Percentiles rank a stretch among this genome's conserved stretches.
These are phyloP conservation scores for Penicillium fimorum DNA, from an alignment of 495 filamentous ascomycete genomes.

Conservation along the genomic window DNA sequence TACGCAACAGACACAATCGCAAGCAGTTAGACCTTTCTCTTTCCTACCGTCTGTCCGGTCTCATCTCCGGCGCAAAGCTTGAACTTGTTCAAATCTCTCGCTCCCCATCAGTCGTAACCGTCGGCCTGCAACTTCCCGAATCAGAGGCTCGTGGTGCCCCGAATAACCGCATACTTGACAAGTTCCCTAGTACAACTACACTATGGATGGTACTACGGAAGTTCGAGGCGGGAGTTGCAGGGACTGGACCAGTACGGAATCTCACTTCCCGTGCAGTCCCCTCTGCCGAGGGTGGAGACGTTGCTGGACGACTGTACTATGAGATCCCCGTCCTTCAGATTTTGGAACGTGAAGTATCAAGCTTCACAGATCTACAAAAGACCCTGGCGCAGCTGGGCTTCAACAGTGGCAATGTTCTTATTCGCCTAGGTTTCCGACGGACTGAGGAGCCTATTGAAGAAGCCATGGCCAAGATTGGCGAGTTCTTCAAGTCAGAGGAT, in stretches of 20 bases:
- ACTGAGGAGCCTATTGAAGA: slow-evolving; percentile 79
- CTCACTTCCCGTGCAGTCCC: slow-evolving; percentile 78
- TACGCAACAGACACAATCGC: slow-evolving; percentile 62
- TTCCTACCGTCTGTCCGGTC: slow-evolving; percentile 80
- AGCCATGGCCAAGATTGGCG: slow-evolving; percentile 75
- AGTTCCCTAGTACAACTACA: slow-evolving; percentile 78
- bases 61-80: slow-evolving; percentile 82
- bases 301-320: slow-evolving; percentile 78
- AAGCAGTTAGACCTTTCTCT: slow-evolving; percentile 82
- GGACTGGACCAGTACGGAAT: slow-evolving; percentile 57
- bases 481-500: slow-evolving; percentile 60
- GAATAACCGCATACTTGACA: slow-evolving; percentile 68
- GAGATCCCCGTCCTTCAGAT: slow-evolving; percentile 82
- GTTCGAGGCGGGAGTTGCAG: slow-evolving; percentile 70
- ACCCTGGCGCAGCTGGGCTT: slow-evolving; percentile 83
- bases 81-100: slow-evolving; percentile 84
- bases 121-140: slow-evolving; percentile 77
- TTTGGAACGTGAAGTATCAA: slow-evolving; percentile 71
- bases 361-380: slow-evolving; percentile 80
- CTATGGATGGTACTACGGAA: slow-evolving; percentile 85
- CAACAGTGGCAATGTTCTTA: slow-evolving; percentile 74
- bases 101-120: slow-evolving; percentile 76
- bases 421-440: slow-evolving; percentile 70
- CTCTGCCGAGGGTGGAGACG: slow-evolving; percentile 49
- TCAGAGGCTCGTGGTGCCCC: slow-evolving; percentile 56